Conservation (phyloP, 2,329 filamentous ascomycete species). For the Xylariaceae sp. region DNA sequence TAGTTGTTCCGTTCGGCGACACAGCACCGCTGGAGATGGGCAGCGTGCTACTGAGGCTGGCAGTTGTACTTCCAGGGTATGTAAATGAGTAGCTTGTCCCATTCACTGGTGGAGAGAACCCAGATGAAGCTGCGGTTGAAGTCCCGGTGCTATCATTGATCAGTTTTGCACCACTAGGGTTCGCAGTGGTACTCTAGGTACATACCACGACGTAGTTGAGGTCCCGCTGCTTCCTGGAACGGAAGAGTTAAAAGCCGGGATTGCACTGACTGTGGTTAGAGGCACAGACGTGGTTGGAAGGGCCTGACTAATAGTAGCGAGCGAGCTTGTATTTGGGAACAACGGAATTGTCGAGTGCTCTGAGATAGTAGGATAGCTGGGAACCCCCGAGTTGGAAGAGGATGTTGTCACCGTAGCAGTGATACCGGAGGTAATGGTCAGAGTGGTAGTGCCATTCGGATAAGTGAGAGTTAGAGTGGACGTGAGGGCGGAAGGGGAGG, state of each 20-base stretch:
- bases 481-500: constrained; percentile 6
- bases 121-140: background rate
- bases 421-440: constrained; percentile 30
- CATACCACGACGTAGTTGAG: constrained; percentile 16
- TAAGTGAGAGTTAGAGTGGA: constrained; percentile 19
- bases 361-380: constrained; percentile 16
- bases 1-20: constrained; percentile 21
- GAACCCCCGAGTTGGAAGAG: constrained; percentile 3
- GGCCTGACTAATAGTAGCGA: constrained; percentile 1
- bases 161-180: background rate
- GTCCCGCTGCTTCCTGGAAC: background rate
- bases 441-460: constrained; percentile 24
- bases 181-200: background rate
- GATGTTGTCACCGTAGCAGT: constrained; percentile 27
- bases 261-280: background rate
- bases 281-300: background rate
- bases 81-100: constrained; percentile 16
- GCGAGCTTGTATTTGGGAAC: constrained; percentile 25
- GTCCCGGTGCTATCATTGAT: constrained; percentile 12
- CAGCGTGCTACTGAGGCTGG: constrained; percentile 10
- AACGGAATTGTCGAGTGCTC: constrained; percentile 13
- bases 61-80: constrained; percentile 5
- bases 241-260: constrained; percentile 9
- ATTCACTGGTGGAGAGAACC: constrained; percentile 4
- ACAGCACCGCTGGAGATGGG: constrained; percentile 3